Evolutionary conservation across 345 rosid species (phyloP).

Genomic region (Lepidium sativum): DNA sequence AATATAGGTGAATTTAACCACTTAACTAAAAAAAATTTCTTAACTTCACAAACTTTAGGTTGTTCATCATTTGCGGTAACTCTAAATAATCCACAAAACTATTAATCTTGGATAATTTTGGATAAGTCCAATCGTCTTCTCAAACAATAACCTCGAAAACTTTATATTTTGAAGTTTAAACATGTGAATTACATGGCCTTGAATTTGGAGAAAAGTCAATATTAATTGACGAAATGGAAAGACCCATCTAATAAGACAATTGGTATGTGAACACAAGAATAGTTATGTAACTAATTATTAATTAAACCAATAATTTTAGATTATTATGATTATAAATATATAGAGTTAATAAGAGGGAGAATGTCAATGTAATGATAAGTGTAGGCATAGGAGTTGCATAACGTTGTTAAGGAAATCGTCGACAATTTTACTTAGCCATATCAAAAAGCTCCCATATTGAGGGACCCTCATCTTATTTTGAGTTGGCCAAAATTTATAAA

Average conservation of each 20-base stretch:
- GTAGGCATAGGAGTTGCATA: slow-evolving; percentile 20
- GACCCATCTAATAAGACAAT: not conserved
- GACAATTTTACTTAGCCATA: slow-evolving; percentile 36
- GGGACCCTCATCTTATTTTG: slow-evolving; percentile 23
- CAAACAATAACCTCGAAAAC: not conserved
- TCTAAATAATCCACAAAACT: too few relatives aligned
- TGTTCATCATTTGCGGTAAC: too few relatives aligned
- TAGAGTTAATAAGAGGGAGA: slow-evolving; percentile 1
- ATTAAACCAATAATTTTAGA: not conserved
- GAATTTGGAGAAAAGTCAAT: not conserved
- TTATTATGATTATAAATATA: not conserved
- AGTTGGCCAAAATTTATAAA: slow-evolving; percentile 9
- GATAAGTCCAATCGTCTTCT: too few relatives aligned
- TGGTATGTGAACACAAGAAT: not conserved
- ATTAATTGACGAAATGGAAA: not conserved
- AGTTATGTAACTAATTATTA: not conserved
- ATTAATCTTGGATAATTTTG: too few relatives aligned
- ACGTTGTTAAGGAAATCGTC: slow-evolving; percentile 29
- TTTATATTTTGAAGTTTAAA: not conserved
- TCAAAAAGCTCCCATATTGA: slow-evolving; percentile 24
- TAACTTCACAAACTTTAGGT: too few relatives aligned
- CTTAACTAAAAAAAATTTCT: too few relatives aligned
- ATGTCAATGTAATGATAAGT: slow-evolving; percentile 29
- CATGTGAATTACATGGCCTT: not conserved
- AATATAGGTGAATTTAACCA: too few relatives aligned